Conservation (phyloP, 176 grass and related monocot genomes). For the Phoenix roebelenii region DNA sequence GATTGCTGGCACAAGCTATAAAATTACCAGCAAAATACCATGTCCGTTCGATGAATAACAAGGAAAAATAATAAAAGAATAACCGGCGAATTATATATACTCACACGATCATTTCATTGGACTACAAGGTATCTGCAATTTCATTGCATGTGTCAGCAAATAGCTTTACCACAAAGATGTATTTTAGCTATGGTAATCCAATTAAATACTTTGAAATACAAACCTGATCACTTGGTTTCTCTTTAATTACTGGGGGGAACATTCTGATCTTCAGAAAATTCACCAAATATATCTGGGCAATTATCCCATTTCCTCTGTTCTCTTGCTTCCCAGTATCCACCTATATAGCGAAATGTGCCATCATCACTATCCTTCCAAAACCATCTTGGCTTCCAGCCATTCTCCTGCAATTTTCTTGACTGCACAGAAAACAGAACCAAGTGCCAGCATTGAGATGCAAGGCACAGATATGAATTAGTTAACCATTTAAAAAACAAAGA, state of each 20-base stretch:
- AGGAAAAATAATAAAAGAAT: slow-evolving; percentile 11
- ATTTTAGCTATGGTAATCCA: not conserved
- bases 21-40: no score
- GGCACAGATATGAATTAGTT: no score
- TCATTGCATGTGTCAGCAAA: not conserved
- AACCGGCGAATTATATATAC: not conserved
- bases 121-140: not conserved
- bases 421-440: slow-evolving; percentile 6
- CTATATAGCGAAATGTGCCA: slow-evolving; percentile 35
- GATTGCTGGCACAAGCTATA: no score
- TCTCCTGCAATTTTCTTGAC: slow-evolving; percentile 61
- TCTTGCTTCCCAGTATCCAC: slow-evolving; percentile 73
- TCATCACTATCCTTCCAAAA: slow-evolving; percentile 33
- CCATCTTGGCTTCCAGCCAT: slow-evolving; percentile 71
- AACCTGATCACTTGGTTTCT: not conserved
- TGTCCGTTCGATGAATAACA: not conserved
- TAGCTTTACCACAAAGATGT: not conserved
- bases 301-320: slow-evolving; percentile 35
- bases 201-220: not conserved
- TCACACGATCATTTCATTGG: not conserved
- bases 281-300: slow-evolving; percentile 50
- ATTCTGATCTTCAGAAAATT: slow-evolving; percentile 10
- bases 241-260: not conserved
- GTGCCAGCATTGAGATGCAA: no score
- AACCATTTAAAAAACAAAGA: no score